A percentile compares a stretch with the other conserved stretches of the same genome.
phyloP scores from a whole-genome alignment of 768 basidiomycete species.

The Serendipita vermifera region DNA sequence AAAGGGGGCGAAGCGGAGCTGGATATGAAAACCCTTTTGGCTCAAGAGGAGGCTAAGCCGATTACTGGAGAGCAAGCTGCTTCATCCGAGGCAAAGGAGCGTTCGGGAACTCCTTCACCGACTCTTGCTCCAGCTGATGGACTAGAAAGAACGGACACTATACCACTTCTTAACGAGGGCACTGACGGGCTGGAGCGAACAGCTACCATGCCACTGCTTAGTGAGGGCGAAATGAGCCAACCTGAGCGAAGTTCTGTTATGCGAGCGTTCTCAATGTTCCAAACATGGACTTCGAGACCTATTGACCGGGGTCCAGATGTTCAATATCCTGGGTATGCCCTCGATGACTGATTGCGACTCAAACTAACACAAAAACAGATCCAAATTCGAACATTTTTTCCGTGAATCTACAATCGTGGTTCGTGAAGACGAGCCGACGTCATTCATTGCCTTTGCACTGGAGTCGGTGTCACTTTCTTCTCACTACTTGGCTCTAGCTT shows the following conservation, averaged over 20 bases:
- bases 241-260: not conserved
- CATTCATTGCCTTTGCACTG: constrained; percentile 89
- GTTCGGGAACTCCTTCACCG: not conserved
- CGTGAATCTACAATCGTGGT: constrained; percentile 90
- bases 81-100: no score
- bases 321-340: not conserved
- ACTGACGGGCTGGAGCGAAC: not conserved
- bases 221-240: not conserved
- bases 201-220: not conserved
- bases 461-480: constrained; percentile 42
- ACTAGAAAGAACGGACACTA: not conserved
- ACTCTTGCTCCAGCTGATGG: not conserved
- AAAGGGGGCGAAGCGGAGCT: not conserved
- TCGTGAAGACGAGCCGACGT: constrained; percentile 92
- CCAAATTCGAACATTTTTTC: constrained; percentile 66
- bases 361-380: not conserved
- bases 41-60: not conserved
- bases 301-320: constrained; percentile 1
- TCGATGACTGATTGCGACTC: no score
- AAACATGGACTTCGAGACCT: constrained; percentile 4
- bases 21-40: constrained; percentile 2
- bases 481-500: not conserved
- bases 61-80: no score
- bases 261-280: constrained; percentile 5
- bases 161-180: not conserved